Evolutionary conservation across 164 flowering plant genomes (phyloP), one percentile per base, ranked within the genome.

Genomic region (Vitis cinerea): DNA sequence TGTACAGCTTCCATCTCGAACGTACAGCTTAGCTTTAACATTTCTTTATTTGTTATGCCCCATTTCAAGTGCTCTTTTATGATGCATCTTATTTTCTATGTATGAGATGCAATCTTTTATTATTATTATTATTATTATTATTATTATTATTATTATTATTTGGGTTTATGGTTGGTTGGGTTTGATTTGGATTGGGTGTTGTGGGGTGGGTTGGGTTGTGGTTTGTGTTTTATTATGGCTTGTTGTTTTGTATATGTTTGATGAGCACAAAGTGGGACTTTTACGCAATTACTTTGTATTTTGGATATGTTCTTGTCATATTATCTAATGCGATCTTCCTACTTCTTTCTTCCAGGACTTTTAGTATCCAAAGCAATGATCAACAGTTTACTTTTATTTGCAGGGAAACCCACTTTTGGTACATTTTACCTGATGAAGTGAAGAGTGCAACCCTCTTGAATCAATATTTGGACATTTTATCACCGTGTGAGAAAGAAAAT

Each of bases 361-460:
- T n/a, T 68, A 23, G 29, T 37, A 37, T 37, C 44, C 44, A 37
- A 37, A 37, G 44, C 44, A 37, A 37, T 37, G 4, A 37, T 37
- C 44, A 37, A 37, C 16, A 23, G 9, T 44, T 48, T 68, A 51
- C 29, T 58, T 64, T 37, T 63, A 66, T 48, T 70, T 75, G 37
- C 72, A 92, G 99, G 86, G 98, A 94, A 74, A 72, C 90, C 53
- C 99, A 94, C 83, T 74, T 92, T 54, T 94, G 99, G 99, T 92
- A 87, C 74, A 61, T 86, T 50, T 49, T 84, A 56, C 97, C 97
- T 17, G 81, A 85, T 72, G 97, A 94, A 71, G 88, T 94, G 67
- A 86, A 82, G 75, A 78, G 82, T 71, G 73, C 66, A 44, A 74
- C 83, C 13, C 86, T 92, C 27, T 54, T 87, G 27, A 81, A 75